A percentile compares a stretch with the other conserved stretches of the same genome.
These are phyloP conservation scores for Trypanosoma boissoni DNA, from an alignment of 208 protist species.

Conservation along the genomic window DNA sequence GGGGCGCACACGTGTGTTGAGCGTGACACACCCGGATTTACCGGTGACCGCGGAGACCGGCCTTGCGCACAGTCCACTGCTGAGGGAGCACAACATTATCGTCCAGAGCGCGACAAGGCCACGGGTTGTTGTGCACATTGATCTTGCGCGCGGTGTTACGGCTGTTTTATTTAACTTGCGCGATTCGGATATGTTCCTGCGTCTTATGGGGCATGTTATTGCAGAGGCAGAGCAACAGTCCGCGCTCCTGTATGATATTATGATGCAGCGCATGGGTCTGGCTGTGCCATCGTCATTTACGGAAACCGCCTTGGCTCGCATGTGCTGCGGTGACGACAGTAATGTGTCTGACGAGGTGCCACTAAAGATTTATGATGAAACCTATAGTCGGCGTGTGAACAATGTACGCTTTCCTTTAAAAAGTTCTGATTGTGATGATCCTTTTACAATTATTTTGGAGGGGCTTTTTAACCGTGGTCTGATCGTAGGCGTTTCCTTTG, in stretches of 20 bases:
- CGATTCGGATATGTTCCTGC: slow-evolving; percentile 68
- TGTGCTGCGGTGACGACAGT: slow-evolving; percentile 70
- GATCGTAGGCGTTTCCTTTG: slow-evolving; percentile 69
- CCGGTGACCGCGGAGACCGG: slow-evolving; percentile 45
- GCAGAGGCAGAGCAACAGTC: slow-evolving; percentile 68
- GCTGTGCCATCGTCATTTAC: slow-evolving; percentile 43
- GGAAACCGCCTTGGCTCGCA: slow-evolving; percentile 55
- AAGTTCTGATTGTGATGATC: slow-evolving; percentile 24
- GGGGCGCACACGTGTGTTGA: slow-evolving; percentile 41
- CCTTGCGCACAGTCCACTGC: slow-evolving; percentile 51
- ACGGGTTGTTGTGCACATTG: slow-evolving; percentile 53
- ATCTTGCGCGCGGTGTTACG: slow-evolving; percentile 47
- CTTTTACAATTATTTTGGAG: slow-evolving; percentile 62
- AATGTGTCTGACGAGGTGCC: slow-evolving; percentile 47
- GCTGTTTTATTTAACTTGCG: slow-evolving; percentile 71
- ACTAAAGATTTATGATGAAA: slow-evolving; percentile 48
- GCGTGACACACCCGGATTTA: slow-evolving; percentile 51
- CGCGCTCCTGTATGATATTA: slow-evolving; percentile 63
- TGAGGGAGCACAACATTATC: slow-evolving; percentile 44
- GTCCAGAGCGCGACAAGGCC: slow-evolving; percentile 9
- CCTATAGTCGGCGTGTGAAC: slow-evolving; percentile 67
- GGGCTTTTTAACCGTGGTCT: slow-evolving; percentile 86
- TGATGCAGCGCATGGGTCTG: slow-evolving; percentile 79
- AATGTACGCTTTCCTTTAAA: slow-evolving; percentile 55
- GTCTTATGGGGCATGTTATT: slow-evolving; percentile 56